Percentiles rank a stretch among this genome's conserved stretches.
phyloP scores from a whole-genome alignment of 805 yeast species.

The Candida khao-thaluensis region DNA sequence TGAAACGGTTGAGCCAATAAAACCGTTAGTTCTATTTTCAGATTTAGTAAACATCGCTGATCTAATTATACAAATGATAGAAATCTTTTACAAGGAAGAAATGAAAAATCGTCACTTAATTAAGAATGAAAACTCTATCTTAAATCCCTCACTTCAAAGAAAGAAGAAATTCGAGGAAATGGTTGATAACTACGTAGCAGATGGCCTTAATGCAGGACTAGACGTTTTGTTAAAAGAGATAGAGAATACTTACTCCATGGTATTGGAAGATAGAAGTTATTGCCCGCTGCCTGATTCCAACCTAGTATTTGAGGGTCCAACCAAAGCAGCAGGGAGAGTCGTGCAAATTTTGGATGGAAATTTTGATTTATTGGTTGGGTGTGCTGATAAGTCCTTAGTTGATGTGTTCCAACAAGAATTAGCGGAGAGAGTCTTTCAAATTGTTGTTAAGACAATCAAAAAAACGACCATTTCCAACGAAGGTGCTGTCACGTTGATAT shows the following conservation, averaged over 20 bases:
- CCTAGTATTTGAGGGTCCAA: constrained; percentile 31
- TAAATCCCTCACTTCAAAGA: constrained; percentile 71
- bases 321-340: constrained; percentile 64
- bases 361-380: constrained; percentile 68
- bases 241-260: constrained; percentile 44
- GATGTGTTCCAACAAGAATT: constrained; percentile 95
- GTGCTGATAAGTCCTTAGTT: constrained; percentile 82
- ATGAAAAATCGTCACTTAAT: constrained; percentile 57
- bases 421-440: constrained; percentile 78
- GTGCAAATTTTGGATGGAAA: constrained; percentile 67
- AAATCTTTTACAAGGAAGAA: constrained; percentile 87
- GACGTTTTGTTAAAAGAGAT: constrained; percentile 84
- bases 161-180: constrained; percentile 79
- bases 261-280: constrained; percentile 49
- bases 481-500: constrained; percentile 81
- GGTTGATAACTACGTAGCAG: constrained; percentile 87
- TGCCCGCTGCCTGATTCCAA: constrained; percentile 35
- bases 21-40: constrained; percentile 82
- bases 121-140: constrained; percentile 70
- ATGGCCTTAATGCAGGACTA: constrained; percentile 89
- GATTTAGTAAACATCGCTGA: constrained; percentile 93
- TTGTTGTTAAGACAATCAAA: constrained; percentile 75
- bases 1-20: constrained; percentile 46
- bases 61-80: constrained; percentile 86
- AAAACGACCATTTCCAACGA: constrained; percentile 65